Conservation (phyloP, 495 filamentous ascomycete genomes). For the Podospora conica region DNA sequence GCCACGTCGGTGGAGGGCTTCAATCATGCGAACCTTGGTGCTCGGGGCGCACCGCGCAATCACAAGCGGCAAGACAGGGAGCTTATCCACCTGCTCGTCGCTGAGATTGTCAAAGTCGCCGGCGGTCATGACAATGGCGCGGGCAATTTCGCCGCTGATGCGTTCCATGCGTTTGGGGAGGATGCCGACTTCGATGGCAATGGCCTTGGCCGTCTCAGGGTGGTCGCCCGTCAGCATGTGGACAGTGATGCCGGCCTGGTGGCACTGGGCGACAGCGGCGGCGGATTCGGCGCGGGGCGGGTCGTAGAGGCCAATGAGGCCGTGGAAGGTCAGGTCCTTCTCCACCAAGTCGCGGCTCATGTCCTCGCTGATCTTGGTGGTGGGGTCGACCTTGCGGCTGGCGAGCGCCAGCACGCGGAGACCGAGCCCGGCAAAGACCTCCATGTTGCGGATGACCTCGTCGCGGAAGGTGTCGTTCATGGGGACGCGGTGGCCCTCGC, state of each 20-base stretch:
- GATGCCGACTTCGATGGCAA: conserved; percentile 71
- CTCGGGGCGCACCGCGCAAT: conserved; percentile 59
- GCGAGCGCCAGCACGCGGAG: conserved; percentile 72
- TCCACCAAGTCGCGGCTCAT: conserved; percentile 46
- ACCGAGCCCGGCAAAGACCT: conserved; percentile 59
- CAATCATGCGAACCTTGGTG: conserved; percentile 64
- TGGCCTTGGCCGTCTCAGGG: conserved; percentile 65
- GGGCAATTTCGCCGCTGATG: conserved; percentile 45
- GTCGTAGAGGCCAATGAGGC: conserved; percentile 66
- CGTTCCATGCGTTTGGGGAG: conserved; percentile 52
- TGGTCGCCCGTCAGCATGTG: conserved; percentile 85
- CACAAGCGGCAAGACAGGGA: conserved; percentile 56
- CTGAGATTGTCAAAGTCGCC: conserved; percentile 53
- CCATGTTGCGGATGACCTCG: conserved; percentile 56
- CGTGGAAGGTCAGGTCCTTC: conserved; percentile 52
- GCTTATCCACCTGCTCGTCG: conserved; percentile 49
- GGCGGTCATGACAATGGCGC: conserved; percentile 57
- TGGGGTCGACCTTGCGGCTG: conserved; percentile 31
- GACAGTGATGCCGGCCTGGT: conserved; percentile 64
- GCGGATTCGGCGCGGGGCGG: conserved; percentile 64
- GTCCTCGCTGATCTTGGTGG: conserved; percentile 23
- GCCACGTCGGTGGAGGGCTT: conserved; percentile 56
- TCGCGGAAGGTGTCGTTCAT: conserved; percentile 56
- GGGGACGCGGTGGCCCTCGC: conserved; percentile 36
- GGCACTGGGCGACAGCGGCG: conserved; percentile 59